phyloP scores from a whole-genome alignment of 2,329 filamentous ascomycete species.

The Penicillium aurantiogriseum region DNA sequence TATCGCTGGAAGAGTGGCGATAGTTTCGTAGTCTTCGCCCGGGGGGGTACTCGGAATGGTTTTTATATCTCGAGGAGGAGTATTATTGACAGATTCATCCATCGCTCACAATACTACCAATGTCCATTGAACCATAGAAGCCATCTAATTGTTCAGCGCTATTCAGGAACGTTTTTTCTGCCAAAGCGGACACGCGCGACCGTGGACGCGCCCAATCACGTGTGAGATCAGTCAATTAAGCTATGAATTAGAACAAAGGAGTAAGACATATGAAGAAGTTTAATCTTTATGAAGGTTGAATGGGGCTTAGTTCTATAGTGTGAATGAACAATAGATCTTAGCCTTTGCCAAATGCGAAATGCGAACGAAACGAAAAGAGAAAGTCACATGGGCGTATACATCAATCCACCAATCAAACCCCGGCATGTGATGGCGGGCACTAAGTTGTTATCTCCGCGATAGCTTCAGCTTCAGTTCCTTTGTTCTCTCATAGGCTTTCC shows the following conservation, averaged over 20 bases:
- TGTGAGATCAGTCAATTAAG: conserved; percentile 8
- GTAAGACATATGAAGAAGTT: neutral
- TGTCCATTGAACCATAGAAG: neutral
- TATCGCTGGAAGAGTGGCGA: conserved; percentile 48
- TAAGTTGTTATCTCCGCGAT: conserved; percentile 3
- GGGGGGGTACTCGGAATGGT: conserved; percentile 31
- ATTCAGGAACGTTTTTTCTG: conserved; percentile 25
- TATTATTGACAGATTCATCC: conserved; percentile 43
- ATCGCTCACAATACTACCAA: conserved; percentile 25
- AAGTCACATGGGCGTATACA: neutral
- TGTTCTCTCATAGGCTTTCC: neutral
- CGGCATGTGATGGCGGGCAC: conserved; percentile 4
- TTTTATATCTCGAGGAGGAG: conserved; percentile 37
- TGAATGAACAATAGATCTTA: neutral
- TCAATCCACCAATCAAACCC: conserved; percentile 3
- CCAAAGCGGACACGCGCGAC: conserved; percentile 25
- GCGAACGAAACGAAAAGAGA: neutral
- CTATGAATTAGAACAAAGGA: neutral
- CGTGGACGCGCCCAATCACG: conserved; percentile 21
- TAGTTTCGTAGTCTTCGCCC: conserved; percentile 46
- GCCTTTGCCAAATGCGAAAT: neutral
- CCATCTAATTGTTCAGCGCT: conserved; percentile 8
- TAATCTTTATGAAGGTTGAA: neutral
- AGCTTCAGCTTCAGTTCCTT: conserved; percentile 3
- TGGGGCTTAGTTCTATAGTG: neutral